Evolutionary conservation across 805 yeast species (phyloP), one percentile per base, ranked within the genome.

Genomic region (Ogataea pini): DNA sequence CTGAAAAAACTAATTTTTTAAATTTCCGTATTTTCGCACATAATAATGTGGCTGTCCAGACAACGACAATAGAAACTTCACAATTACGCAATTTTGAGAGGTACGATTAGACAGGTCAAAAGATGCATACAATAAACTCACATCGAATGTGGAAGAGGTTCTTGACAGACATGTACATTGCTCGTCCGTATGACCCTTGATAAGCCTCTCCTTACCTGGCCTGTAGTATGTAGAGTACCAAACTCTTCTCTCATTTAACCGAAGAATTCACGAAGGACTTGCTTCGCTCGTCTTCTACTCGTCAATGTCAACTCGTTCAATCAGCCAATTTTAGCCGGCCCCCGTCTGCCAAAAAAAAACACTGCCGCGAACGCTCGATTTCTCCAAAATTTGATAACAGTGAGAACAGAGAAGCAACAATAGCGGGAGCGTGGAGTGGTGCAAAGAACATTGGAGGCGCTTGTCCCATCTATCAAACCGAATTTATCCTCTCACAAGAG

Each of bases 341-440:
- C 32, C 32, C 20, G 12, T 20, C 46, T 42, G 40, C 46, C 46
- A 42, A 33, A 33, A 33, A 33, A 33, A 24, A 10, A 9, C 6
- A 7, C 39, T 38, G 46, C 38, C 4, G 12, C 27, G n/a, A 13
- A 33, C 16, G 19, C 22, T 36, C 24, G 39, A 22, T 19, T 19
- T 44, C 46, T 27, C 40, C 47, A 27, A 44, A 44, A 44, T 25
- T 33, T 44, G 47, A 44, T 44, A 44, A 44, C 33, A 36, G 20
- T 24, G 37, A 39, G 36, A 36, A 44, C 47, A 44, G 36, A 29
- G 47, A 32, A 44, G 47, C 47, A 44, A 44, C 17, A 36, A 36
- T 29, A 27, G 36, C 18, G 8, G n/a, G 40, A 25, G 16, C 43
- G 43, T 39, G 43, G 36, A 39, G 43, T 19, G 29, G 36, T 27